Conservation (phyloP, 2,329 filamentous ascomycete genomes). For the Colletotrichum sp. region DNA sequence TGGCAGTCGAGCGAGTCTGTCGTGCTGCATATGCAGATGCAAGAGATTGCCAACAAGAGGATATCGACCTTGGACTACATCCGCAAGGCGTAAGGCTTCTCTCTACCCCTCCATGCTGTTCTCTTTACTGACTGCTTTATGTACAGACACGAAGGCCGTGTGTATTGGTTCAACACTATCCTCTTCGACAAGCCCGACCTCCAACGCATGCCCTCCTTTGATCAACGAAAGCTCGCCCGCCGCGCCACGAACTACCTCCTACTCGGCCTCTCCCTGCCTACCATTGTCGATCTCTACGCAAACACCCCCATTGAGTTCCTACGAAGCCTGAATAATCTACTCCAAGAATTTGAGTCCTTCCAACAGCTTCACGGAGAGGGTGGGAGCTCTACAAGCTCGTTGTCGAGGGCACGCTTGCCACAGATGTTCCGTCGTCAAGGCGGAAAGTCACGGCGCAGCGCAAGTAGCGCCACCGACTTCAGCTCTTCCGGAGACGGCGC, state of each 20-base stretch:
- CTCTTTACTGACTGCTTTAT: not conserved
- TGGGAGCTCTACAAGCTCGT: slow-evolving; percentile 68
- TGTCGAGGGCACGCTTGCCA: slow-evolving; percentile 79
- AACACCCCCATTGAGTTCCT: slow-evolving; percentile 84
- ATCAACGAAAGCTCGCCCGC: slow-evolving; percentile 81
- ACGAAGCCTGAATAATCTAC: slow-evolving; percentile 80
- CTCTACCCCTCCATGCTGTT: not conserved
- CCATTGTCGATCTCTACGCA: slow-evolving; percentile 86
- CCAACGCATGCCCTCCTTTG: slow-evolving; percentile 82
- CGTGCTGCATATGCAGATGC: slow-evolving; percentile 68
- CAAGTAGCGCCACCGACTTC: slow-evolving; percentile 50
- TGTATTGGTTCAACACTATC: slow-evolving; percentile 98
- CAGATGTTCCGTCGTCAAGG: slow-evolving; percentile 79
- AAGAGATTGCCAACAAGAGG: slow-evolving; percentile 87
- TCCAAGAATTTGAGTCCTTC: slow-evolving; percentile 93
- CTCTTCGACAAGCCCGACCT: slow-evolving; percentile 87
- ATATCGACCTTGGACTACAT: slow-evolving; percentile 95
- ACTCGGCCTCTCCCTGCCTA: slow-evolving; percentile 88
- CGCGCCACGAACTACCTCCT: slow-evolving; percentile 94
- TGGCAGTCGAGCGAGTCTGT: slow-evolving; percentile 49
- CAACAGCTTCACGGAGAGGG: slow-evolving; percentile 85
- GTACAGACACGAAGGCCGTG: slow-evolving; percentile 83
- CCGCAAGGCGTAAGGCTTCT: slow-evolving; percentile 77
- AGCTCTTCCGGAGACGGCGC: slow-evolving; percentile 30
- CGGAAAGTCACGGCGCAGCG: slow-evolving; percentile 61